Base-by-base conservation (phyloP, 768 basidiomycete species). In the Auricularia sp. region DNA sequence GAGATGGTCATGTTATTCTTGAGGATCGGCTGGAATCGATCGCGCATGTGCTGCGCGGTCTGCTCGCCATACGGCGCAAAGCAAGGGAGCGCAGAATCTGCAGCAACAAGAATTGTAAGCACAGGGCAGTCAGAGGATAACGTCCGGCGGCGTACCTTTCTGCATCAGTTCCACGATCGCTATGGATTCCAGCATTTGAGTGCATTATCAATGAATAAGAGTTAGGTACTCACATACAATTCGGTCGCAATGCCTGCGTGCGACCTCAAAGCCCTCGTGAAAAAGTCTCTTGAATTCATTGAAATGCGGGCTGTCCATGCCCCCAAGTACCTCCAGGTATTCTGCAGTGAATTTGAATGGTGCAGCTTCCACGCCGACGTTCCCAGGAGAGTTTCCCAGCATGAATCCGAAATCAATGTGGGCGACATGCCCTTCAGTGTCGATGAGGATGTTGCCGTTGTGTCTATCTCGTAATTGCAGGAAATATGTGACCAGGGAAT, bases 331-430 rank as follows among this genome's bases (percentile, higher is more conserved):
- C 69, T 98, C 96, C 62, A 99, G 82, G 74, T 99, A 99, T 74
- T 99, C 97, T 62, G 88, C 80, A 7, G 94, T 87, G 12, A 98
- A 77, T 74, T 99, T 99, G 83, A 99, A 99, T 1, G 97, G 97
- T 2, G 97, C 95, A n/a, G 95, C 96, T 77, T 99, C 97, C 73
- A 99, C 98, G 34, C 96, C 91, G 67, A 99, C 90, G 72, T 96
- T 96, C 21, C 96, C 96, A 0, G 97, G 97, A 1, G 95, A 93
- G 74, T 98, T 98, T 53, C 90, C 90, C 39, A 98, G 81, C 82
- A 98, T 96, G 78, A 98, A 98, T 2, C 97, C 97, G 73, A 98
- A 99, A 74, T 98, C 97, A 66, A 99, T 99, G 74, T 99, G 78
- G 65, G 68, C 12, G 56, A 97, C 80, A 69, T 95, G 95, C 0